Evolutionary conservation across 164 flowering plant species (phyloP).

Genomic region (Litsea cubeba): DNA sequence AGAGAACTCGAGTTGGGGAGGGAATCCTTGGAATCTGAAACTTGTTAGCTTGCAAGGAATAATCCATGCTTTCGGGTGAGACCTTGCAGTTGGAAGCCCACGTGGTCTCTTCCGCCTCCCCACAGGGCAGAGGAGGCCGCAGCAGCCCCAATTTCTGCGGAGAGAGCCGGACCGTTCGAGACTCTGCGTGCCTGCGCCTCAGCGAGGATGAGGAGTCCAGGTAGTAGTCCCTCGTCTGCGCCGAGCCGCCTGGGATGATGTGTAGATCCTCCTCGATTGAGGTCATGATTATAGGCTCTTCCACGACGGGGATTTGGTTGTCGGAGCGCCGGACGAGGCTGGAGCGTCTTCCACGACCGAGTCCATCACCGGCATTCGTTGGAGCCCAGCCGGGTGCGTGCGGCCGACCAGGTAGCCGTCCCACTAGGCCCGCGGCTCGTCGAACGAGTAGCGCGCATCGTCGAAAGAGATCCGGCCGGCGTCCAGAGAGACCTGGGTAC

Average conservation of each 20-base stretch:
- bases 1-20: conserved; percentile 62
- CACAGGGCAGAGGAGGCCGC: conserved; percentile 53
- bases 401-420: conserved; percentile 72
- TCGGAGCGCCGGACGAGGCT: conserved; percentile 41
- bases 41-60: conserved; percentile 16
- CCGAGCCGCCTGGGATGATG: conserved; percentile 68
- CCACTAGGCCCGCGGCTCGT: conserved; percentile 94
- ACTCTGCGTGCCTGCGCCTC: conserved; percentile 63
- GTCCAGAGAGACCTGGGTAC: conserved; percentile 46
- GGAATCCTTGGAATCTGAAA: conserved; percentile 46
- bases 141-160: conserved; percentile 22
- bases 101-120: conserved; percentile 66
- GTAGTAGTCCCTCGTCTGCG: conserved; percentile 89
- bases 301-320: conserved; percentile 71
- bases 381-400: not conserved
- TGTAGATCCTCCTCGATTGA: conserved; percentile 38
- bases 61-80: conserved; percentile 38
- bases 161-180: conserved; percentile 71
- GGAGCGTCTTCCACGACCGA: conserved; percentile 77
- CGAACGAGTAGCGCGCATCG: conserved; percentile 62
- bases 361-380: conserved; percentile 66
- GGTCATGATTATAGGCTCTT: conserved; percentile 37
- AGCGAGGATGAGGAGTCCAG: conserved; percentile 61
- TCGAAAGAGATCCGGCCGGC: conserved; percentile 59
- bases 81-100: conserved; percentile 49